Conservation (phyloP, 1,284 basidiomycete genomes). For the Cryptococcus deneoformans region DNA sequence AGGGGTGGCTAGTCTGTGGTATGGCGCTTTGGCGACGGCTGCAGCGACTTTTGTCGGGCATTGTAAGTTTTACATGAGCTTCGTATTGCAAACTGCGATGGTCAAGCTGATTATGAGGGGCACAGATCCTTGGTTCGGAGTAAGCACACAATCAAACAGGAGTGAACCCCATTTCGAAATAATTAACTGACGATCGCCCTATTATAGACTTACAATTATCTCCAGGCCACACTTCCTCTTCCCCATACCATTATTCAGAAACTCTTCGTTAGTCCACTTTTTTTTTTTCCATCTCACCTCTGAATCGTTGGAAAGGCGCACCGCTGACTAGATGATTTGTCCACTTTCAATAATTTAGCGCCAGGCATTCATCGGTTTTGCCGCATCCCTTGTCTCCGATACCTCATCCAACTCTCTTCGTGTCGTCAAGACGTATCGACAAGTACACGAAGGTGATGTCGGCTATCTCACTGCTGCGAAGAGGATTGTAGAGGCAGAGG, state of each 20-base stretch:
- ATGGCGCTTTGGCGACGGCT: conserved; percentile 80
- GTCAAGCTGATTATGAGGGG: neutral
- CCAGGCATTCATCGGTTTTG: conserved; percentile 83
- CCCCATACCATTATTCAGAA: conserved; percentile 58
- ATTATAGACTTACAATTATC: conserved; percentile 64
- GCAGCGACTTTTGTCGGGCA: conserved; percentile 89
- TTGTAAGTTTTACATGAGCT: conserved; percentile 56
- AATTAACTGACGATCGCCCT: conserved; percentile 1
- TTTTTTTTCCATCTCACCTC: neutral
- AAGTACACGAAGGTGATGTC: conserved; percentile 74
- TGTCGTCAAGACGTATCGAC: conserved; percentile 90
- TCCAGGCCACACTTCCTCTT: conserved; percentile 61
- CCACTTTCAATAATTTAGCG: conserved; percentile 44
- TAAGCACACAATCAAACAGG: conserved; percentile 3
- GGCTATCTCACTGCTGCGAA: conserved; percentile 60
- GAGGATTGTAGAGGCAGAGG: conserved; percentile 61
- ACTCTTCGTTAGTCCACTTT: conserved; percentile 43
- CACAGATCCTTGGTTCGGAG: conserved; percentile 58
- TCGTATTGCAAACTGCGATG: neutral
- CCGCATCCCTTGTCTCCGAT: conserved; percentile 75
- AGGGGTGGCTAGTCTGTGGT: conserved; percentile 77
- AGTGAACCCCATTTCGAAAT: neutral
- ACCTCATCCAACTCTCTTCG: conserved; percentile 78
- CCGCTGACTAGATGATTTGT: neutral
- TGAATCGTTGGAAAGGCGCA: too few relatives aligned